These are phyloP conservation scores for Fusarium illudens DNA, from an alignment of 2,329 filamentous ascomycete genomes.

Conservation along the genomic window DNA sequence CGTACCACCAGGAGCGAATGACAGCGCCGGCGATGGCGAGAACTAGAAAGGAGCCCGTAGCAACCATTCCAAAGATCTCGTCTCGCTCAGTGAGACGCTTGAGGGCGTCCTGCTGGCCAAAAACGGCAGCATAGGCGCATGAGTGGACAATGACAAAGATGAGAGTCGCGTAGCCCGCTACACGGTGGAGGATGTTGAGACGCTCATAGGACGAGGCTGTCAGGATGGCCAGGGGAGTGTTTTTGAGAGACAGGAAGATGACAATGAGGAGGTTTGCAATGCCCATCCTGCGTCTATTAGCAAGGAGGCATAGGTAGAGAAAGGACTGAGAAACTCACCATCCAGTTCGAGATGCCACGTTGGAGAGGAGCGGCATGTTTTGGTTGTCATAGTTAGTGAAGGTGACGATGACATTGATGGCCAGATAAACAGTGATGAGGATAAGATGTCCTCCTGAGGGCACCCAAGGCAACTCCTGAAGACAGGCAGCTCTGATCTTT, in stretches of 20 bases:
- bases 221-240: conserved; percentile 64
- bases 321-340: conserved; percentile 44
- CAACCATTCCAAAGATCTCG: conserved; percentile 59
- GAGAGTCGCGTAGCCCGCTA: conserved; percentile 61
- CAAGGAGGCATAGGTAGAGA: neutral
- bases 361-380: conserved; percentile 43
- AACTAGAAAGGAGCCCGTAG: conserved; percentile 56
- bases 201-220: conserved; percentile 66
- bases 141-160: conserved; percentile 57
- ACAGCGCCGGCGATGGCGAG: conserved; percentile 54
- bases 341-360: conserved; percentile 50
- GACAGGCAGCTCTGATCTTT: conserved; percentile 38
- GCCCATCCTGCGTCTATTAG: conserved; percentile 46
- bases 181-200: conserved; percentile 65
- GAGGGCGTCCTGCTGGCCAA: conserved; percentile 44
- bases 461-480: conserved; percentile 39
- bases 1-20: conserved; percentile 60
- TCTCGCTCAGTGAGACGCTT: conserved; percentile 47
- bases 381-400: conserved; percentile 48
- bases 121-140: conserved; percentile 53
- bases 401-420: conserved; percentile 46
- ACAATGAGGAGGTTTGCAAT: conserved; percentile 60
- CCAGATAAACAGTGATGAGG: conserved; percentile 43
- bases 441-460: conserved; percentile 48
- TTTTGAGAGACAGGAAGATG: conserved; percentile 64